These are phyloP conservation scores for Rhizophagus prolifer DNA, from an alignment of 192 early-diverging fungal genomes.

Conservation along the genomic window DNA sequence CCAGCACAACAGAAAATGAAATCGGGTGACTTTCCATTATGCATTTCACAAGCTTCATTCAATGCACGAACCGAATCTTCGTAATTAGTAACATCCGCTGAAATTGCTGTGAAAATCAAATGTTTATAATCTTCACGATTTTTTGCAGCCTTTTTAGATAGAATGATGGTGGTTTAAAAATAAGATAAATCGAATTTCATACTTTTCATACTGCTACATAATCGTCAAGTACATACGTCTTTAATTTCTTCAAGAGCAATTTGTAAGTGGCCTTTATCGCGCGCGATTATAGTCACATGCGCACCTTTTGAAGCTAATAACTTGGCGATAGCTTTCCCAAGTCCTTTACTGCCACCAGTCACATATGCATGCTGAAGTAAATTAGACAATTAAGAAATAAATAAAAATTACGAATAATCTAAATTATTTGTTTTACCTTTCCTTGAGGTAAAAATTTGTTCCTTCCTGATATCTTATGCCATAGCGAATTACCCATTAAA, in stretches of 20 bases:
- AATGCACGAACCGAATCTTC: conserved; percentile 55
- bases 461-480: not conserved
- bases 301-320: conserved; percentile 67
- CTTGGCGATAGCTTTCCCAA: conserved; percentile 64
- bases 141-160: not conserved
- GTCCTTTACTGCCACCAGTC: conserved; percentile 74
- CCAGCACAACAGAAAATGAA: conserved; percentile 60
- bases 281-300: conserved; percentile 68
- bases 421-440: not conserved
- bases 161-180: not conserved
- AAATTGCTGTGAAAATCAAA: conserved; percentile 41
- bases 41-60: conserved; percentile 52
- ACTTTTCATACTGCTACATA: not conserved
- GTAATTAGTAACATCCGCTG: conserved; percentile 62
- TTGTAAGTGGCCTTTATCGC: conserved; percentile 45
- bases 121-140: not conserved
- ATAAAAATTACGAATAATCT: too few species aligned
- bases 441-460: conserved; percentile 12
- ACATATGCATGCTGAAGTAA: conserved; percentile 62
- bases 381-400: not conserved
- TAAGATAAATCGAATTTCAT: not conserved
- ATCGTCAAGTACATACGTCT: not conserved
- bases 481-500: not conserved
- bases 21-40: conserved; percentile 54
- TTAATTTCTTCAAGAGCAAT: conserved; percentile 46